phyloP scores from a whole-genome alignment of 495 filamentous ascomycete genomes.

The Elaphomyces granulatus region DNA sequence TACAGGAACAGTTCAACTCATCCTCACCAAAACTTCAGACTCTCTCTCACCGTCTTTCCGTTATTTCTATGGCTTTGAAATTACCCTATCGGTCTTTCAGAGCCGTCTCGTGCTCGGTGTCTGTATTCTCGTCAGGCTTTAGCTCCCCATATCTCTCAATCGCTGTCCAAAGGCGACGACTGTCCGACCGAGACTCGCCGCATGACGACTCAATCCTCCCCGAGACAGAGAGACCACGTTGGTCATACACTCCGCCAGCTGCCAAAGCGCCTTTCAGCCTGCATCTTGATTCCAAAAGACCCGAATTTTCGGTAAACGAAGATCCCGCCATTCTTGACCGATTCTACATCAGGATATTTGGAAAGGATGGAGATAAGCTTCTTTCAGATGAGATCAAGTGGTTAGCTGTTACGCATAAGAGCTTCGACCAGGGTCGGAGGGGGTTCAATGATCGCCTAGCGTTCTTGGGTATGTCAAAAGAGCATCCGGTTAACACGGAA shows the following conservation, averaged over 20 bases:
- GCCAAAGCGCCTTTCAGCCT: conserved; percentile 61
- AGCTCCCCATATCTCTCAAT: conserved; percentile 6
- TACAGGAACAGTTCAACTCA: no score
- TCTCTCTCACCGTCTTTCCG: no score
- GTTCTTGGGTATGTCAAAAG: conserved; percentile 55
- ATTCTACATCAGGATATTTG: conserved; percentile 59
- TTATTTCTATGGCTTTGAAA: conserved; percentile 2
- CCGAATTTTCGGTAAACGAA: conserved; percentile 52
- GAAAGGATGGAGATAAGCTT: conserved; percentile 50
- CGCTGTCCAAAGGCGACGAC: conserved; percentile 7
- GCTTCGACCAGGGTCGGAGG: conserved; percentile 87
- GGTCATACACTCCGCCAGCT: conserved; percentile 62
- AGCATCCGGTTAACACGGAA: no score
- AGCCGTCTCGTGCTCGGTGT: conserved; percentile 18
- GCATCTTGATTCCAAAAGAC: conserved; percentile 30
- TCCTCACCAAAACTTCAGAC: no score
- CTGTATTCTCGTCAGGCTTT: conserved; percentile 15
- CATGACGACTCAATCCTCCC: conserved; percentile 14
- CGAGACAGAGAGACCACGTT: conserved; percentile 47
- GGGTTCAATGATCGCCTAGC: conserved; percentile 89
- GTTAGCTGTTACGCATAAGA: conserved; percentile 96
- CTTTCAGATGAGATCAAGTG: conserved; percentile 88
- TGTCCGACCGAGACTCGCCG: conserved; percentile 9
- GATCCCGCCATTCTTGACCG: conserved; percentile 56
- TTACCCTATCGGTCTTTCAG: conserved; percentile 2